Evolutionary conservation across 441 rosid genomes (phyloP).

Genomic region (Populus hybrid): DNA sequence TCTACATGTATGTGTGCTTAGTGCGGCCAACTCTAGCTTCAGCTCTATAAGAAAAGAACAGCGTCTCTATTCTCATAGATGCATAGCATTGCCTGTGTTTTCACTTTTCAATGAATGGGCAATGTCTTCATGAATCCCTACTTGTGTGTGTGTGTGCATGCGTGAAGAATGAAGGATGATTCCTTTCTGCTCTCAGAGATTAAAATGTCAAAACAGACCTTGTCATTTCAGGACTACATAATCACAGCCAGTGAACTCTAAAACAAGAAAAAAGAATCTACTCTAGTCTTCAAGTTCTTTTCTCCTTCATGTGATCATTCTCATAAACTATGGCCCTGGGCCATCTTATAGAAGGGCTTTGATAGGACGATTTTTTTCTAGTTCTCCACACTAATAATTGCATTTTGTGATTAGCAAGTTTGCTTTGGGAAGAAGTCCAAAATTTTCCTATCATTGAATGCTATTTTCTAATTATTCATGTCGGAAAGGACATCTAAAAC

Average conservation of each 20-base stretch:
- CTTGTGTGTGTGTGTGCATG: not conserved
- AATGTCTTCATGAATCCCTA: no score
- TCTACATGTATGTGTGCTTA: not conserved
- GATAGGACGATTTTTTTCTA: not conserved
- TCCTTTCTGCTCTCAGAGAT: not conserved
- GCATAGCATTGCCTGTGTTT: no score
- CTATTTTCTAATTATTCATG: conserved; percentile 4
- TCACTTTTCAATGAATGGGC: no score
- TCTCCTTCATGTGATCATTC: not conserved
- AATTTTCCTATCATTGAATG: not conserved
- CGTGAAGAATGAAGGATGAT: not conserved
- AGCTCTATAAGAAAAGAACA: not conserved
- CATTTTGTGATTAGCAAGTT: not conserved
- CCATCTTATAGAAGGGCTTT: conserved; percentile 5
- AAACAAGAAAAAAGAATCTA: not conserved
- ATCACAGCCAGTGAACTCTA: conserved; percentile 1
- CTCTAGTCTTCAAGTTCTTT: not conserved
- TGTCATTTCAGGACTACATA: not conserved
- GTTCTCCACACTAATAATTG: not conserved
- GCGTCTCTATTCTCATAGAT: not conserved
- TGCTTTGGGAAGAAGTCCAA: not conserved
- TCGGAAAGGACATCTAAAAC: not conserved
- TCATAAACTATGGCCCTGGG: not conserved
- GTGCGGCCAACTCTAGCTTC: not conserved
- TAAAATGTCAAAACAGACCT: conserved; percentile 1